Percentiles rank a stretch among this genome's conserved stretches.
Conservation (phyloP, 331 rosid genomes). For the Cydonia oblonga region DNA sequence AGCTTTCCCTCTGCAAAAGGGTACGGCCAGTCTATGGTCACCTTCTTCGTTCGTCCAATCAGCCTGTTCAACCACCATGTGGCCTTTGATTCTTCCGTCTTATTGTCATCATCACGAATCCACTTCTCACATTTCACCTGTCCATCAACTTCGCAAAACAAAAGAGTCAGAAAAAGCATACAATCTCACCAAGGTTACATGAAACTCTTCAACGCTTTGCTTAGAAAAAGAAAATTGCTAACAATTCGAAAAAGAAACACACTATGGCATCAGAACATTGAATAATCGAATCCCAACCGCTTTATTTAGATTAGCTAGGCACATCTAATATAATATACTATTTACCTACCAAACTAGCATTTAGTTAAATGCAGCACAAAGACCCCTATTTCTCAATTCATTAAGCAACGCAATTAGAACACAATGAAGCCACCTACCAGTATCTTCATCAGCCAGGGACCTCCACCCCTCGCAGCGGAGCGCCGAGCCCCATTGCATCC, state of each 20-base stretch:
- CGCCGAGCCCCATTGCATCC: slow-evolving; percentile 94
- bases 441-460: slow-evolving; percentile 73
- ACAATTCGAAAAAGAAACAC: no score
- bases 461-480: slow-evolving; percentile 86
- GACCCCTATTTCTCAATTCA: background rate
- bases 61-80: slow-evolving; percentile 89
- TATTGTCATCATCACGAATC: slow-evolving; percentile 70
- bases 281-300: no score
- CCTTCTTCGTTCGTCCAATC: slow-evolving; percentile 70
- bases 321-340: no score
- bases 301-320: no score
- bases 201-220: background rate
- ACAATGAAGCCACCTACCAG: slow-evolving; percentile 32
- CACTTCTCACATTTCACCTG: slow-evolving; percentile 93
- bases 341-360: slow-evolving; percentile 4
- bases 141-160: slow-evolving; percentile 54
- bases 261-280: no score
- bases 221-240: no score
- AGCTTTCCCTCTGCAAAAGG: slow-evolving; percentile 86
- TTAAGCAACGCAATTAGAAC: background rate
- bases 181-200: background rate
- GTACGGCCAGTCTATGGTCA: slow-evolving; percentile 78
- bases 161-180: slow-evolving; percentile 20
- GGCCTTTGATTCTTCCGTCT: slow-evolving; percentile 70
- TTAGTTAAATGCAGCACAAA: background rate